Evolutionary conservation across 73 alveolate species (phyloP), one percentile per base, ranked within the genome.

Genomic region (Paramecium sonneborni): DNA sequence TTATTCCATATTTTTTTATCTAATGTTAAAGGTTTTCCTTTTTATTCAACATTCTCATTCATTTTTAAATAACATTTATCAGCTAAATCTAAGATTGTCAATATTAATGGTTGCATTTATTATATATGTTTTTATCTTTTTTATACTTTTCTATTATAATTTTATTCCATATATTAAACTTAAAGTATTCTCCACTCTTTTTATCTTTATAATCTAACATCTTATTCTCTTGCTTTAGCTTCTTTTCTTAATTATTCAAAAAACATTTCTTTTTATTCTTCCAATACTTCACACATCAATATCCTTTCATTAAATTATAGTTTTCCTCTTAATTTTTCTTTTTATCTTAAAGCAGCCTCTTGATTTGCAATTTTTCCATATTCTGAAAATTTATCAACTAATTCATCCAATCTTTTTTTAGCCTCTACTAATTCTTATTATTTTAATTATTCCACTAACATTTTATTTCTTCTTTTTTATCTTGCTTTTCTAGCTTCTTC

Each of bases 401-500:
- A 34, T 30, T 44, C 72, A 41, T 79, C 90, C 30, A 79, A 41
- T 44, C 44, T 43, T 44, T 79, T 79, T 7, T 79, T 79, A 3
- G 90, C 90, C 24, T 79, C 90, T 2, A 79, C 74, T 24, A 30
- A 32, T 30, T 79, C 90, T 79, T 79, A 43, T 39, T 79, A 28
- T 79, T 39, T 79, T 32, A 30, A 20, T 44, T 79, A 79, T 24
- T 79, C 90, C 9, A 79, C 90, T 14, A 79, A 20, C 70, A 79
- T 38, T 44, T 79, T 79, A 23, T 79, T 79, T 20, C 72, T 79
- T 79, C 90, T 46, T 62, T 79, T 79, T 15, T 38, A 5, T 20
- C 72, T 79, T 10, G 90, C 90, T 28, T 44, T 79, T 43, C 90
- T 79, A 14, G 90, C 90, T 24, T 79, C 90, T n/a, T 79, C 90